Base-by-base conservation (phyloP, 371 early-diverging fungal genomes). In the Circinella minor region DNA sequence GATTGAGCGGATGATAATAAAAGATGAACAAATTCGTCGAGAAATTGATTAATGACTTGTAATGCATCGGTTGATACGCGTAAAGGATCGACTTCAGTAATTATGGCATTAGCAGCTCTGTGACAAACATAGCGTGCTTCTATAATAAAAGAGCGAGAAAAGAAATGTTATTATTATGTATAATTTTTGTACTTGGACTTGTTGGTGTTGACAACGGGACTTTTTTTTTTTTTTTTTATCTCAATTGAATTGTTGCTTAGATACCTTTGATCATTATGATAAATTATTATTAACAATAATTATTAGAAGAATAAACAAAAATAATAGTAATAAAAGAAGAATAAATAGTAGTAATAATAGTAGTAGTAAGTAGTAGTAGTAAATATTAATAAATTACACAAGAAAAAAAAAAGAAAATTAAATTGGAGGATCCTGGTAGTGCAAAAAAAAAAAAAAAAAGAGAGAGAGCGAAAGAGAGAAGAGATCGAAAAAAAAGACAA, bases 21-120 rank as follows among this genome's bases (percentile, higher is more conserved):
- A 39, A 83, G 71, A 55, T 77, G 71, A 39, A 90, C 74, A 51
- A 88, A 84, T 65, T 90, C 89, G 69, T 90, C 89, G 15, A 90
- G 72, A 71, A 90, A 90, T 57, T 80, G 76, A 65, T 90, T 90
- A 36, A 90, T 78, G 11, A 85, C 79, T 66, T 82, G 79, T 15
- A 90, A 77, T 17, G 88, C 90, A 68, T 90, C 90, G 18, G 82
- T 77, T 0, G 90, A 90, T 38, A 90, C 82, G 64, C 85, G 85
- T 48, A 85, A 80, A 18, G 87, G 81, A 3, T 86, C 88, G 60
- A 85, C 74, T 65, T 88, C 87, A 4, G 89, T 81, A 72, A 90
- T 78, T 70, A 90, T 90, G 70, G 89, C 87, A 68, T 87, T 87
- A 8, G 90, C 90, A 64, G 88, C 88, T 71, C 88, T 82, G 72